phyloP scores from a whole-genome alignment of 805 yeast species.

The Teunomyces funiuensis region DNA sequence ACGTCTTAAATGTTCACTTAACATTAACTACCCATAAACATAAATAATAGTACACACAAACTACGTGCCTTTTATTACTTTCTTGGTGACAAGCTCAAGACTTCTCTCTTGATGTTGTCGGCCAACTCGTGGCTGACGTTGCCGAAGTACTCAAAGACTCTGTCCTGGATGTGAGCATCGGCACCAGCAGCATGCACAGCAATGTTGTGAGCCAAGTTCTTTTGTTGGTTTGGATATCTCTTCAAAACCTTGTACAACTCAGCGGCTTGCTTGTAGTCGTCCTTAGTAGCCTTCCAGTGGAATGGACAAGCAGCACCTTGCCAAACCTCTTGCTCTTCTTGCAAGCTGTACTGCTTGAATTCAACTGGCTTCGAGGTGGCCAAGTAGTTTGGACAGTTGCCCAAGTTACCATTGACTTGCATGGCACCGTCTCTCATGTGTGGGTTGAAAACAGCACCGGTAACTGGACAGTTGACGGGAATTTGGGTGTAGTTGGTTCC shows the following conservation, averaged over 20 bases:
- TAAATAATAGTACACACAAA: slow-evolving; percentile 7
- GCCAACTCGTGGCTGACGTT: slow-evolving; percentile 74
- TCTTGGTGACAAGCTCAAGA: slow-evolving; percentile 51
- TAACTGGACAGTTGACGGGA: slow-evolving; percentile 73
- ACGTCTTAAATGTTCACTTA: too few species aligned
- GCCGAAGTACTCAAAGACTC: slow-evolving; percentile 72
- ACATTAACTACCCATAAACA: slow-evolving; percentile 5
- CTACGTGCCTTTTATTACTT: slow-evolving; percentile 19
- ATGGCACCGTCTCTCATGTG: slow-evolving; percentile 82
- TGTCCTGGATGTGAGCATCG: slow-evolving; percentile 71
- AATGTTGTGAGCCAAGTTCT: slow-evolving; percentile 78
- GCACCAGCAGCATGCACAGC: slow-evolving; percentile 74
- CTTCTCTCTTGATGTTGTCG: slow-evolving; percentile 62
- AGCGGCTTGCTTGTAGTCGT: slow-evolving; percentile 78
- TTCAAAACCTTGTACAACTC: slow-evolving; percentile 77
- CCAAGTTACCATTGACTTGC: slow-evolving; percentile 62
- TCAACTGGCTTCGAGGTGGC: slow-evolving; percentile 55
- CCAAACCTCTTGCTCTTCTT: slow-evolving; percentile 78
- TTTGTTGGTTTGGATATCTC: slow-evolving; percentile 78
- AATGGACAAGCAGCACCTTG: slow-evolving; percentile 77
- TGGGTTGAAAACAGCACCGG: slow-evolving; percentile 53
- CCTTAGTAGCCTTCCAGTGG: slow-evolving; percentile 79
- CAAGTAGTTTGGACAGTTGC: slow-evolving; percentile 73
- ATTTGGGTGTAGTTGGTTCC: slow-evolving; percentile 67
- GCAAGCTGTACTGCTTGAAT: slow-evolving; percentile 46